Percentiles rank a stretch among this genome's conserved stretches.
Evolutionary conservation across 805 yeast species (phyloP).

Genomic region (Metschnikowia baotianmanensis): DNA sequence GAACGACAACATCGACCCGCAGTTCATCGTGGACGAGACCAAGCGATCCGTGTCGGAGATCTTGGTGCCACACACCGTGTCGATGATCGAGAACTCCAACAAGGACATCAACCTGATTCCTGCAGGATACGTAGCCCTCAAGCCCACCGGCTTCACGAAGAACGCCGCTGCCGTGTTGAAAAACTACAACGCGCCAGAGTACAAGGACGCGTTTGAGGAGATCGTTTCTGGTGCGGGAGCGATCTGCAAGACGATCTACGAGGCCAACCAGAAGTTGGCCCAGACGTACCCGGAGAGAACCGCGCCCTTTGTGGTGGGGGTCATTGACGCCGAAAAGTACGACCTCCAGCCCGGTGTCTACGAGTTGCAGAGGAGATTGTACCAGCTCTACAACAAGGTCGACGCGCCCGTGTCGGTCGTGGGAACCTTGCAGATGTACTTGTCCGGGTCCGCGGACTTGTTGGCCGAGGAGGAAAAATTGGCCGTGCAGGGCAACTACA

Average conservation of each 20-base stretch:
- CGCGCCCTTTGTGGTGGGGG: slow-evolving; percentile 72
- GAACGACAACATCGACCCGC: slow-evolving; percentile 55
- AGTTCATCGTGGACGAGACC: slow-evolving; percentile 61
- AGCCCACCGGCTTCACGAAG: slow-evolving; percentile 85
- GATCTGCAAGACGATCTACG: slow-evolving; percentile 56
- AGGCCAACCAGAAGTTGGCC: slow-evolving; percentile 50
- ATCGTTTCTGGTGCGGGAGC: slow-evolving; percentile 65
- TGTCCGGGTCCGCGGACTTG: slow-evolving; percentile 65
- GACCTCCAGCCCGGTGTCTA: slow-evolving; percentile 90
- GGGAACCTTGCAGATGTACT: slow-evolving; percentile 92
- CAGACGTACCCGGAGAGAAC: slow-evolving; percentile 58
- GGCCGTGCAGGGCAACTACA: slow-evolving; percentile 61
- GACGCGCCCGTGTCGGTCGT: slow-evolving; percentile 63
- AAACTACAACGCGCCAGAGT: slow-evolving; percentile 52
- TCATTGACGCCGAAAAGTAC: slow-evolving; percentile 89
- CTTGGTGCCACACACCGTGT: slow-evolving; percentile 66
- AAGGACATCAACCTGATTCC: slow-evolving; percentile 65
- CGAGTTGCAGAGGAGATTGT: slow-evolving; percentile 79
- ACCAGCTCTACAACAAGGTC: slow-evolving; percentile 64
- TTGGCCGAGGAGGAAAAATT: slow-evolving; percentile 60
- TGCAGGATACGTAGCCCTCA: slow-evolving; percentile 88
- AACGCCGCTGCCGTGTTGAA: slow-evolving; percentile 73
- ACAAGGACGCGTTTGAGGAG: slow-evolving; percentile 45
- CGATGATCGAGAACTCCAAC: slow-evolving; percentile 47
- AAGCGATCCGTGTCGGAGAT: slow-evolving; percentile 64